Base-by-base conservation (phyloP, 805 yeast genomes). In the Barnettozyma populi region DNA sequence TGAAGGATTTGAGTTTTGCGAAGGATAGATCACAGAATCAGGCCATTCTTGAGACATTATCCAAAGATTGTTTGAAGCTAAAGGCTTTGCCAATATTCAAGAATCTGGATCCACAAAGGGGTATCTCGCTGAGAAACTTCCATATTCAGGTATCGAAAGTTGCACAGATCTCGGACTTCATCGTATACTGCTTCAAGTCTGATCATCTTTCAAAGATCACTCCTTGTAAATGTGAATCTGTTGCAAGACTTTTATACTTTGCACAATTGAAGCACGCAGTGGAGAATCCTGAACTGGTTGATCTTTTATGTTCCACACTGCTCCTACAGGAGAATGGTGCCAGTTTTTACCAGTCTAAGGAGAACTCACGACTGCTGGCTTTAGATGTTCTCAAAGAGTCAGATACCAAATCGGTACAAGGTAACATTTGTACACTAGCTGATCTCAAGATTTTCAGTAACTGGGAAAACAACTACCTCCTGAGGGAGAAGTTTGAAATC, bases 111-210 rank as follows among this genome's bases (percentile, higher is more conserved):
- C 92, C 90, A 14, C 78, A 73, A 48, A 71, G 75, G 38, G 94
- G 95, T 4, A 81, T 87, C 6, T 79, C 88, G 4, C 73, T 90
- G 46, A 75, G 97, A 52, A 87, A 90, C 60, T 90, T 90, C 64
- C 89, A 86, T 60, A 79, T 86, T 48, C 98, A 92, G 66, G 85
- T 82, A 18, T 76, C 89, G n/a, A 90, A 89, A 60, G 69, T 84
- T 51, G 85, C 94, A 31, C 71, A 79, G 24, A 71, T 89, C 9
- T 75, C 94, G 0, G 95, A 87, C 59, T 77, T 89, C 44, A 69
- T 88, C 6, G 78, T 90, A n/a, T 92, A 90, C 62, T 78, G 89
- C 52, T 72, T 80, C 51, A 71, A 76, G 50, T 64, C 66, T 3
- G 67, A 65, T 43, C 73, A 71, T 54, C 31, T 47, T 16, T n/a